These are phyloP conservation scores for Diversispora epigaea DNA, from an alignment of 192 early-diverging fungal species.

Conservation along the genomic window DNA sequence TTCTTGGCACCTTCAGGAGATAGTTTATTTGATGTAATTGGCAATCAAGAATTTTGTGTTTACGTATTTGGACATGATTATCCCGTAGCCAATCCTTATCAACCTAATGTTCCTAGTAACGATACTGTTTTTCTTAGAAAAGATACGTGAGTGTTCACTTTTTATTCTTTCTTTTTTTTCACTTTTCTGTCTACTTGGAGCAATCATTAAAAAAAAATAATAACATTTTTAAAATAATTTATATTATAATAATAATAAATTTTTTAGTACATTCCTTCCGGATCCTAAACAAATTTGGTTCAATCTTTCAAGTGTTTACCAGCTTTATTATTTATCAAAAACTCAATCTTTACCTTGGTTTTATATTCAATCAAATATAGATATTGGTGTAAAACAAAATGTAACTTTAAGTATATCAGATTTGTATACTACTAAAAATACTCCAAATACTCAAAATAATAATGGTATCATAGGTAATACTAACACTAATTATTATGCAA, in stretches of 20 bases:
- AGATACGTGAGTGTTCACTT: slow-evolving; percentile 31
- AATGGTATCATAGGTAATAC: slow-evolving; percentile 38
- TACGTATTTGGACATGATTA: slow-evolving; percentile 48
- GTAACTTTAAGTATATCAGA: too few relatives aligned
- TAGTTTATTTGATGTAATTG: slow-evolving; percentile 31
- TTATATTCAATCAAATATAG: neutral
- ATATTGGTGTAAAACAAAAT: slow-evolving; percentile 31
- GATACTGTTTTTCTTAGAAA: neutral
- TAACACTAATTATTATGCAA: slow-evolving; percentile 45
- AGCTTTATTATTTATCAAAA: neutral
- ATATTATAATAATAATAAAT: too few relatives aligned
- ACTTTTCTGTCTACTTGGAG: neutral
- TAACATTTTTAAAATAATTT: too few relatives aligned
- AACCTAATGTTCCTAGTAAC: slow-evolving; percentile 34
- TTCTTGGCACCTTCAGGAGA: slow-evolving; percentile 36
- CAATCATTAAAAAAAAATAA: too few relatives aligned
- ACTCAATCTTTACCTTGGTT: neutral
- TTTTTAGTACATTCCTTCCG: too few relatives aligned
- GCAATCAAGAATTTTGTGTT: slow-evolving; percentile 42
- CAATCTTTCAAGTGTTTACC: neutral
- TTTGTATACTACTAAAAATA: too few relatives aligned
- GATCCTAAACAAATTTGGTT: neutral
- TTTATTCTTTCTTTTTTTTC: neutral
- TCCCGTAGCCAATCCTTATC: slow-evolving; percentile 34
- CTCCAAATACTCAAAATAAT: slow-evolving; percentile 31